Evolutionary conservation across 352 stramenopile genomes (phyloP), one percentile per base, ranked within the genome.

Genomic region (Heterotrichella gracilis): DNA sequence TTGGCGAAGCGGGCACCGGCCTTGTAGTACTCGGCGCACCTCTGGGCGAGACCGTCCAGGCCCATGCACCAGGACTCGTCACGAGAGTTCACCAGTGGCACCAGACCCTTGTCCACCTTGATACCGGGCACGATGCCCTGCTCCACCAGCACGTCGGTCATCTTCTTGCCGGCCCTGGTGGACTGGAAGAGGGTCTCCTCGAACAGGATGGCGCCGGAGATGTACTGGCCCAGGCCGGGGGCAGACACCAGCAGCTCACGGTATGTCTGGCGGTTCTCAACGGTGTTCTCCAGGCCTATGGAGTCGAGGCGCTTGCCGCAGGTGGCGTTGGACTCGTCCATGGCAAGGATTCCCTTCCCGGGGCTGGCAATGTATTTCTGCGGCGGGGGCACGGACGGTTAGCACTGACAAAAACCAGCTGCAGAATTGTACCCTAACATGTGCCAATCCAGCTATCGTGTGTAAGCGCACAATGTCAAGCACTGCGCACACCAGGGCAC

Each of bases 21-120:
- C 64, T 74, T 76, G 73, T 82, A 85, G 78, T 85, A 84, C 69
- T 82, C 75, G 25, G 75, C 73, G 69, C 77, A 79, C 69, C 80
- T 76, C 70, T 84, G 76, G 67, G 75, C 77, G 32, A 85, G 75
- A 22, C 75, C 78, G 70, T 85, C 80, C 20, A 85, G 69, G 53
- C 80, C 80, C 41, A 78, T 70, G 63, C 73, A 79, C n/a, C 76
- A 81, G 17, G 78, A 83, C 76, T 84, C 80, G 69, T 79, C 78
- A 40, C 75, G 67, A 24, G 75, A 75, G 71, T 78, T 78, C 32
- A 76, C 73, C 1, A 84, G 75, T 25, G 80, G 76, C 40, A 76
- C 73, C 25, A 84, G 75, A 32, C 80, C 80, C n/a, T 77, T 84
- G 71, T 84, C 80, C 42, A 85, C 79, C 78, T 85, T 85, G 71